Percentiles rank a stretch among this genome's conserved stretches.
phyloP scores from a whole-genome alignment of 495 filamentous ascomycete genomes.

The Trichoderma virens region DNA sequence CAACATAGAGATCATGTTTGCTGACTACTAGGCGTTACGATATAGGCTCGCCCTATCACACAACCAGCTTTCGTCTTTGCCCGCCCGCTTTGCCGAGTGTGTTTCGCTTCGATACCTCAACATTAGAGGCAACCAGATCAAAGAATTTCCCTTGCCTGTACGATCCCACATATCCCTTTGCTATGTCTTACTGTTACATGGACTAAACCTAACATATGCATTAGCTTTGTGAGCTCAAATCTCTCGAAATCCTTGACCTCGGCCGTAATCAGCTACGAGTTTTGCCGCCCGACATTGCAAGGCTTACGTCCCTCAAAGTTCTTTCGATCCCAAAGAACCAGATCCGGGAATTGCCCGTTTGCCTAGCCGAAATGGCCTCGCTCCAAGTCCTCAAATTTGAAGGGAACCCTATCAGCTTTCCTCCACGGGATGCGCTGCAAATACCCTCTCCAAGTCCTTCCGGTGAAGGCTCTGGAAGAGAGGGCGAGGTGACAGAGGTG shows the following conservation, averaged over 20 bases:
- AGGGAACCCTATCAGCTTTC: conserved; percentile 72
- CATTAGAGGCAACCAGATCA: conserved; percentile 76
- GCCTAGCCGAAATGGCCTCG: conserved; percentile 80
- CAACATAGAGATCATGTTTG: background rate
- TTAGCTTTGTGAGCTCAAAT: conserved; percentile 66
- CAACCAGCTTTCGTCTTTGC: conserved; percentile 74
- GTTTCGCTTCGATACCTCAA: conserved; percentile 91
- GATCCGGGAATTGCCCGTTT: conserved; percentile 73
- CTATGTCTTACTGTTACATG: background rate
- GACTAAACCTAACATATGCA: conserved; percentile 10
- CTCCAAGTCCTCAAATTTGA: conserved; percentile 81
- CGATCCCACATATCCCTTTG: background rate
- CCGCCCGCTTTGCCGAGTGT: conserved; percentile 75
- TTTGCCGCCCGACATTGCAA: conserved; percentile 72
- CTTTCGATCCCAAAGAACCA: conserved; percentile 76
- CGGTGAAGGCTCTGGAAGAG: conserved; percentile 36
- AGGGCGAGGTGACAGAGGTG: conserved; percentile 52
- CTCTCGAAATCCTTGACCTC: conserved; percentile 87
- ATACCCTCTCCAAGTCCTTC: conserved; percentile 36
- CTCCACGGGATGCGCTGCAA: conserved; percentile 52
- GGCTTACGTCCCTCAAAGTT: conserved; percentile 67
- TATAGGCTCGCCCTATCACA: conserved; percentile 78
- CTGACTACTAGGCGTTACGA: conserved; percentile 13
- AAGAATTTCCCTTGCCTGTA: conserved; percentile 81
- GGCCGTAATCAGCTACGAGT: conserved; percentile 73